Conservation (phyloP, 768 basidiomycete species). For the Roridomyces roridus region DNA sequence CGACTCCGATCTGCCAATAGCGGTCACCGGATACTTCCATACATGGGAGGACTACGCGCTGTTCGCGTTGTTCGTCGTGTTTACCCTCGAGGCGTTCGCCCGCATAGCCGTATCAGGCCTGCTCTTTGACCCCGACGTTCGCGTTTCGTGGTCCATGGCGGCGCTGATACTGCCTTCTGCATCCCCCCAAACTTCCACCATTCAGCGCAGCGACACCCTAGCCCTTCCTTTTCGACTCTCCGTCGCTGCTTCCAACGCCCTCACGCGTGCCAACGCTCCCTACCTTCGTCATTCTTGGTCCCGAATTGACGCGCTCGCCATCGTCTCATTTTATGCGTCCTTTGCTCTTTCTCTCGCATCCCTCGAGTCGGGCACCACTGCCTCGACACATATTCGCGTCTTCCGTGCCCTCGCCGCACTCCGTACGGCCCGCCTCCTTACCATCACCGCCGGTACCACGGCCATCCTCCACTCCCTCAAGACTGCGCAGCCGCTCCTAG, state of each 20-base stretch:
- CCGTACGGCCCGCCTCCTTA: slow-evolving; percentile 79
- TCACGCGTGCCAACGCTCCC: slow-evolving; percentile 74
- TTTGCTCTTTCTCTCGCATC: slow-evolving; percentile 76
- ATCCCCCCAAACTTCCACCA: slow-evolving; percentile 32
- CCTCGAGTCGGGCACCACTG: slow-evolving; percentile 72
- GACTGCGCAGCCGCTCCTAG: slow-evolving; percentile 86
- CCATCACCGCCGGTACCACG: slow-evolving; percentile 91
- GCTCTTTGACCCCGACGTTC: slow-evolving; percentile 81
- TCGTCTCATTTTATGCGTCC: slow-evolving; percentile 85
- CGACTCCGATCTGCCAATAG: slow-evolving; percentile 48
- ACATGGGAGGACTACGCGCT: slow-evolving; percentile 88
- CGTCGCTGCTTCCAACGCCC: slow-evolving; percentile 58
- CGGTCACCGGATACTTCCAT: slow-evolving; percentile 77
- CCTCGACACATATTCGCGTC: slow-evolving; percentile 85
- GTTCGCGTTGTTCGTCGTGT: slow-evolving; percentile 84
- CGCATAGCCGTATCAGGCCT: slow-evolving; percentile 92
- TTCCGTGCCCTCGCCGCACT: slow-evolving; percentile 91
- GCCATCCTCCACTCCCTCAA: slow-evolving; percentile 95
- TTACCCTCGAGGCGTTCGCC: slow-evolving; percentile 87
- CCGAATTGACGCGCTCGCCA: slow-evolving; percentile 86
- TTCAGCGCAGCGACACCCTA: slow-evolving; percentile 40
- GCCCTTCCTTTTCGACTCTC: slow-evolving; percentile 69
- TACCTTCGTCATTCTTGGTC: slow-evolving; percentile 95
- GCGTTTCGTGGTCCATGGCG: slow-evolving; percentile 49
- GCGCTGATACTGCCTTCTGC: slow-evolving; percentile 43